A percentile compares a stretch with the other conserved stretches of the same genome.
Conservation (phyloP, 176 grass and related monocot genomes). For the Calamus simplicifolius region DNA sequence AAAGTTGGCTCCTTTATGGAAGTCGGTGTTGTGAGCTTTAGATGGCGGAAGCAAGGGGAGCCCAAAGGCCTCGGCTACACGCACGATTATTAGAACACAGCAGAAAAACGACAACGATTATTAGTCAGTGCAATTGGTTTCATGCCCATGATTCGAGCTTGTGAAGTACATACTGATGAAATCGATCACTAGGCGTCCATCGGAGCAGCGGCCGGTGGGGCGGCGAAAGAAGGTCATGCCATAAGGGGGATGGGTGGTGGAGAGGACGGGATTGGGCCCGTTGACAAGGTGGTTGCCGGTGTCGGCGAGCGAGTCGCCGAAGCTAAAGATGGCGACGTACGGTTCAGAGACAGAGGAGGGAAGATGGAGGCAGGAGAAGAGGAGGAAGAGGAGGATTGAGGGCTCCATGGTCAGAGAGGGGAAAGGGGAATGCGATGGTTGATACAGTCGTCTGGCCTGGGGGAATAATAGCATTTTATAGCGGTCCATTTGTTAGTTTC, state of each 20-base stretch:
- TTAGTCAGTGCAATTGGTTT: too few species aligned
- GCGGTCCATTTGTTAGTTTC: too few species aligned
- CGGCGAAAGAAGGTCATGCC: conserved; percentile 36
- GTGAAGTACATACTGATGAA: conserved; percentile 29
- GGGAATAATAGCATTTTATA: too few species aligned
- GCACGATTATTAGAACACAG: neutral
- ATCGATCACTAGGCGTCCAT: conserved; percentile 51
- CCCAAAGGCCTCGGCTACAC: conserved; percentile 22
- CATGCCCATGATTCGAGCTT: too few species aligned
- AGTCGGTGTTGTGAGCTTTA: conserved; percentile 25
- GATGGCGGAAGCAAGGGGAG: conserved; percentile 34
- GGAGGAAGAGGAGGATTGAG: neutral
- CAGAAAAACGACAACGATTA: too few species aligned
- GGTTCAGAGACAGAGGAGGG: neutral
- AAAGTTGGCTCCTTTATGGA: conserved; percentile 34
- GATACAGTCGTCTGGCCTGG: too few species aligned
- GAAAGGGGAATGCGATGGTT: too few species aligned
- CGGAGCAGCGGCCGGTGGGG: conserved; percentile 33
- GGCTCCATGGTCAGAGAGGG: neutral
- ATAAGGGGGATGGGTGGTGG: conserved; percentile 26
- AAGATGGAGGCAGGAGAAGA: neutral
- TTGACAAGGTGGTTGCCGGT: conserved; percentile 44
- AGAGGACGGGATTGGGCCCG: conserved; percentile 20
- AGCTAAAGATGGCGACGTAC: conserved; percentile 30
- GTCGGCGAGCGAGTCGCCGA: conserved; percentile 49